phyloP scores from a whole-genome alignment of 1,284 basidiomycete genomes.

The Irpex lacteus region DNA sequence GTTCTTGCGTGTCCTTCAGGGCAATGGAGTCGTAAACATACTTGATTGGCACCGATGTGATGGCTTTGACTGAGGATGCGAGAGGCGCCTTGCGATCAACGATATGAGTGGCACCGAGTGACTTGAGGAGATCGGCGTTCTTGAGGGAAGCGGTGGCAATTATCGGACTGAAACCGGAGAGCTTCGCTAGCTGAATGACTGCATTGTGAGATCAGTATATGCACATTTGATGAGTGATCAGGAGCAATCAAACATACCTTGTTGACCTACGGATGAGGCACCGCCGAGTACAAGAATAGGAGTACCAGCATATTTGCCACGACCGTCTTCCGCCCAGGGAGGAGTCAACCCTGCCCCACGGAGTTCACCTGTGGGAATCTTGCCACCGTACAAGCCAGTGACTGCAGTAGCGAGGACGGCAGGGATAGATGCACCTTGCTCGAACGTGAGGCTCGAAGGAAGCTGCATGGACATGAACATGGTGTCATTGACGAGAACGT shows the following conservation, averaged over 20 bases:
- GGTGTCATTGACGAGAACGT: neutral
- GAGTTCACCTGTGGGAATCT: neutral
- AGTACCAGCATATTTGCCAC: conserved; percentile 27
- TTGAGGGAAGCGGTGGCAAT: conserved; percentile 49
- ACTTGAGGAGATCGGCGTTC: conserved; percentile 41
- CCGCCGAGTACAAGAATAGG: conserved; percentile 36
- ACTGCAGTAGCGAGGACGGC: conserved; percentile 20
- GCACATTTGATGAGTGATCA: neutral
- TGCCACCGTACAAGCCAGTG: conserved; percentile 11
- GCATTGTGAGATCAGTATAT: neutral
- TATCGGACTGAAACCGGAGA: conserved; percentile 52
- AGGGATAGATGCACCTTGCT: conserved; percentile 21
- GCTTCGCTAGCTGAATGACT: conserved; percentile 54
- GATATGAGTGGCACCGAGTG: conserved; percentile 51
- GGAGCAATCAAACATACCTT: conserved; percentile 19
- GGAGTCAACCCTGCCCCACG: conserved; percentile 14
- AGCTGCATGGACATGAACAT: conserved; percentile 15
- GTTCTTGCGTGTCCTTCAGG: conserved; percentile 11
- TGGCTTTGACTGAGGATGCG: conserved; percentile 13
- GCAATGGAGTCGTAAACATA: conserved; percentile 38
- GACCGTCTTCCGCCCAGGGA: conserved; percentile 18
- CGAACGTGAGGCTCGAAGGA: conserved; percentile 24
- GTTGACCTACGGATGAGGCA: conserved; percentile 36
- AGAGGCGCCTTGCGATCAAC: conserved; percentile 39
- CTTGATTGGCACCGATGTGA: conserved; percentile 28